Conservation (phyloP, 2,329 filamentous ascomycete genomes). For the Colletotrichum sp. region DNA sequence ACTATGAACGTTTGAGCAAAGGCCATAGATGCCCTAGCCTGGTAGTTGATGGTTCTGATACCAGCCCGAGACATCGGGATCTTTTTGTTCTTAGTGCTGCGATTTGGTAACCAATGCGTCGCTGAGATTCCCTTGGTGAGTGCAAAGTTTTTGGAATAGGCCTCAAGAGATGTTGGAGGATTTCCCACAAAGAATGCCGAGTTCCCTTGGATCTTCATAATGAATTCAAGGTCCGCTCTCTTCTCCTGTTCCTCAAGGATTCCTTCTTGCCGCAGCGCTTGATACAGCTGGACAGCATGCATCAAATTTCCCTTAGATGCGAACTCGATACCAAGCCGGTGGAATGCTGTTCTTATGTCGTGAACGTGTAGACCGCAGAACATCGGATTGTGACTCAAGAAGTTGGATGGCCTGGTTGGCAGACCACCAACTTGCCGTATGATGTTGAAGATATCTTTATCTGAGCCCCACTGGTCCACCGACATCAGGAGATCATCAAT, state of each 20-base stretch:
- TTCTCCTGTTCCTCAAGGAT: constrained; percentile 22
- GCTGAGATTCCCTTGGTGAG: constrained; percentile 24
- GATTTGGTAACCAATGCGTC: constrained; percentile 24
- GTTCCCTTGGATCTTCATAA: constrained; percentile 17
- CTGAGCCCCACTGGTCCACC: constrained; percentile 7
- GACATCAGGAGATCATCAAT: constrained; percentile 1
- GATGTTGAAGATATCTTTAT: constrained; percentile 12
- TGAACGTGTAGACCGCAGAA: constrained; percentile 26
- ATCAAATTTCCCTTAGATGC: constrained; percentile 23
- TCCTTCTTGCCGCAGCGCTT: constrained; percentile 25
- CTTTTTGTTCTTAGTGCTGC: neutral
- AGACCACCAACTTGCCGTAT: neutral
- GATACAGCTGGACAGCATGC: constrained; percentile 24
- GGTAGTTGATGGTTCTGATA: constrained; percentile 19
- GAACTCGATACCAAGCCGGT: constrained; percentile 13
- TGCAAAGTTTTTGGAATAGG: constrained; percentile 26
- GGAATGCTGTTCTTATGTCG: constrained; percentile 21
- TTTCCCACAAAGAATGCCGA: constrained; percentile 26
- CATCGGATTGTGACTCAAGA: constrained; percentile 24
- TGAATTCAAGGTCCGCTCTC: neutral
- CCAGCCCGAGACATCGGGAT: constrained; percentile 14
- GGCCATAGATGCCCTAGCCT: neutral
- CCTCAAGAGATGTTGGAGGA: constrained; percentile 20
- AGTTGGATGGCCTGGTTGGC: neutral
- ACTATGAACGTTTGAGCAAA: neutral